Base-by-base conservation (phyloP, 2,329 filamentous ascomycete genomes). In the Stromatinia cepivora region DNA sequence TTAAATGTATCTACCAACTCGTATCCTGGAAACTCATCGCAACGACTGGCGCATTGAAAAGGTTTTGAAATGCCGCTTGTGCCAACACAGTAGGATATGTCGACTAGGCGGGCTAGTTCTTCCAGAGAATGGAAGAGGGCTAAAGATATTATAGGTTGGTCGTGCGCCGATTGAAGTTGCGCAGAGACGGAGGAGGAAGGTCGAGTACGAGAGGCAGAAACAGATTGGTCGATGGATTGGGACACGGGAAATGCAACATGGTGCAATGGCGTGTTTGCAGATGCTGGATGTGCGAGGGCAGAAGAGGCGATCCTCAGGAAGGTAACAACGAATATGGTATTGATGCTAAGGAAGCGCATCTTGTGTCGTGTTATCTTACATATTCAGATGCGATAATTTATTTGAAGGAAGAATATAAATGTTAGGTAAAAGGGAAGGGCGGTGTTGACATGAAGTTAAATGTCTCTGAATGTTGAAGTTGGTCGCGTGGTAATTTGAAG, bases 1-100 rank as follows among this genome's bases (percentile, higher is more conserved):
- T 96, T 94, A 91, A 93, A 99, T 15, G 93, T 92, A 79, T 86
- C 76, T 17, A 95, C 84, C 45, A 99, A 85, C 72, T 92, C 89
- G 74, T 98, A 89, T 4, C 85, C 83, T 1, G 91, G 88, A 72
- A 98, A 97, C 69, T 97, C 93, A 50, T 83, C 83, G 81, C 95
- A 99, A 73, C 92, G 91, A 70, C 92, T 95, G 20, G 90, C 86
- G 80, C 95, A 99, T 45, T 85, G 81, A 79, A 99, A 99, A 0
- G 95, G 95, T 73, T 89, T 88, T 63, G 85, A 84, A 71, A 99
- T 89, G 52, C 94, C 95, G 0, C 91, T 90, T 7, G 86, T 9
- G 20, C 94, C 93, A 70, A 98, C 92, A 79, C 95, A 99, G 81
- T 98, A 98, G 61, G 93, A 84, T 70, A 98, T 95, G 79, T 99